These are phyloP conservation scores for Penicillium griseofulvum DNA, from an alignment of 2,329 filamentous ascomycete genomes.

Conservation along the genomic window DNA sequence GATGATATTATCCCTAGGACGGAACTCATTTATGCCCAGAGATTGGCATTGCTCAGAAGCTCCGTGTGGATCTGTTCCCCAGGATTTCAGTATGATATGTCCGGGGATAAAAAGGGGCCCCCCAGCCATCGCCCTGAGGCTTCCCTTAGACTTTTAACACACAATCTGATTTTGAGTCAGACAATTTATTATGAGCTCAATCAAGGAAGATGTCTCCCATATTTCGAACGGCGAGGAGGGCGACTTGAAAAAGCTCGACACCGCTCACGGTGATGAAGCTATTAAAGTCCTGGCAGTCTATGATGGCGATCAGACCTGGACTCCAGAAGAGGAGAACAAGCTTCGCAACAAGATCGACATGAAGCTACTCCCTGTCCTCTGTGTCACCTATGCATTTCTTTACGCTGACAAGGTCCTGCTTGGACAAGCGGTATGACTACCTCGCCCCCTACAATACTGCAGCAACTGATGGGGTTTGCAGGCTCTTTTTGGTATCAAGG, in stretches of 20 bases:
- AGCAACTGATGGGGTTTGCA: not conserved
- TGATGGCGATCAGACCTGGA: not conserved
- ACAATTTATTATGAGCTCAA: not conserved
- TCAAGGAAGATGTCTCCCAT: not conserved
- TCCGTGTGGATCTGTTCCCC: not conserved
- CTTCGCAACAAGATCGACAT: not conserved
- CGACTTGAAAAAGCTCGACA: not conserved
- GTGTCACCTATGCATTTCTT: slow-evolving; percentile 47
- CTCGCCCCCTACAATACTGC: slow-evolving; percentile 34
- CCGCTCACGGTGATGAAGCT: not conserved
- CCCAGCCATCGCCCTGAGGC: not conserved
- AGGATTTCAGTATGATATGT: not conserved
- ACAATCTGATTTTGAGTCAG: not conserved
- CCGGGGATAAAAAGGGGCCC: not conserved
- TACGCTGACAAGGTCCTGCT: slow-evolving; percentile 56
- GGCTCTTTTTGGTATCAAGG: slow-evolving; percentile 9
- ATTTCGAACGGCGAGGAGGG: not conserved
- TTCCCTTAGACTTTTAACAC: not conserved
- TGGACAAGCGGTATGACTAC: slow-evolving; percentile 48
- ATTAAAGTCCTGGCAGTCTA: not conserved
- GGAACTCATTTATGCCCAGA: not conserved
- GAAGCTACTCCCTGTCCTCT: slow-evolving; percentile 39
- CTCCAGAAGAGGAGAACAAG: not conserved
- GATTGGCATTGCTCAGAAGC: not conserved
- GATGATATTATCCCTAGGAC: not conserved